Evolutionary conservation across 805 yeast genomes (phyloP), one percentile per base, ranked within the genome.

Genomic region (Candida methanosorbosa): DNA sequence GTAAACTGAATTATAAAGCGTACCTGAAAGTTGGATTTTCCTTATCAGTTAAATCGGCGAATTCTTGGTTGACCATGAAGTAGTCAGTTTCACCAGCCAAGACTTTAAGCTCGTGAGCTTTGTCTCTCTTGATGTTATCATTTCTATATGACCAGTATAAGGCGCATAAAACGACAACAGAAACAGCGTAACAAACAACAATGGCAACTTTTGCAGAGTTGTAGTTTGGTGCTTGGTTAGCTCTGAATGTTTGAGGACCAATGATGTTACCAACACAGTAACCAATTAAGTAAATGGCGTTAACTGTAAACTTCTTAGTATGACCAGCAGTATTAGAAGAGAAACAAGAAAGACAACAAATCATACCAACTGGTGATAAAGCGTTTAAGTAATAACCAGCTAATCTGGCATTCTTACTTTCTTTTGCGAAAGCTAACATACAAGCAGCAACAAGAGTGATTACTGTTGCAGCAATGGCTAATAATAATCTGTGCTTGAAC

Each of bases 191-290:
- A 30, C 75, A 66, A 14, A 64, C 70, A 39, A 76, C 66, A 56
- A 75, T 65, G 1, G 76, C 64, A 28, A 68, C 59, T 45, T 73
- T 74, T 4, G 80, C 83, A 26, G 72, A 69, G 8, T 52, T 55
- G 49, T 79, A 81, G 17, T 54, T 50, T 14, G 86, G 86, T 17
- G 72, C 75, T 35, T 78, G 74, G 12, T 56, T 43, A 0, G 68
- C 55, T 38, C 62, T 66, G 59, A 82, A 82, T 15, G 81, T 66
- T 54, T 79, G 86, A 5, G 92, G 87, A 2, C 88, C 90, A 38
- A 78, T 69, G 27, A 81, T 61, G 52, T 79, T 76, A 13, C 85
- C 83, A 30, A 74, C 70, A 27, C 83, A 75, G 50, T 78, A 82
- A 5, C 75, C 80, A 38, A 81, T 66, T 54, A 81, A 64, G 32